These are phyloP conservation scores for Nemophila menziesii DNA, from an alignment of 257 asterid genomes.

Conservation along the genomic window DNA sequence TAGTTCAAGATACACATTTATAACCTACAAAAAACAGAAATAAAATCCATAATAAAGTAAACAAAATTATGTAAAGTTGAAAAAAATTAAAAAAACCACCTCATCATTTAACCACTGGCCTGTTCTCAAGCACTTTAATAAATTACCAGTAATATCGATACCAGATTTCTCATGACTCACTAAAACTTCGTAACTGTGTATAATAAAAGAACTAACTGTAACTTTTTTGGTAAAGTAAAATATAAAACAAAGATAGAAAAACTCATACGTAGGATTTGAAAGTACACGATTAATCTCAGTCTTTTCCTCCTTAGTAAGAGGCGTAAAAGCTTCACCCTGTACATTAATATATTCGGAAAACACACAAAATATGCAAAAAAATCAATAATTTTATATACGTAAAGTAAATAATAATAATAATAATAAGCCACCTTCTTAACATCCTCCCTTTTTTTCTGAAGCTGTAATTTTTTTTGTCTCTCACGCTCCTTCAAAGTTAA, in stretches of 20 bases:
- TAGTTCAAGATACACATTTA: slow-evolving; percentile 69
- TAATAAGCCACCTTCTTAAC: slow-evolving; percentile 44
- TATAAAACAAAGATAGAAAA: neutral
- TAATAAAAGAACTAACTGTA: slow-evolving; percentile 10
- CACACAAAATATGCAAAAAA: too few species aligned
- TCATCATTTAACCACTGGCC: slow-evolving; percentile 90
- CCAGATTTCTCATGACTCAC: slow-evolving; percentile 51
- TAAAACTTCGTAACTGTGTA: slow-evolving; percentile 46
- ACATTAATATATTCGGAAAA: slow-evolving; percentile 14
- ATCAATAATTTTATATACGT: neutral
- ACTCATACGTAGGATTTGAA: slow-evolving; percentile 37
- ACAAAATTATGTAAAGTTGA: neutral
- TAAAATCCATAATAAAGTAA: slow-evolving; percentile 7
- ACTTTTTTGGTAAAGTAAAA: slow-evolving; percentile 3
- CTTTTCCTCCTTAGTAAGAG: slow-evolving; percentile 54
- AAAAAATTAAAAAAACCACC: slow-evolving; percentile 38
- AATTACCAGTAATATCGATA: slow-evolving; percentile 69
- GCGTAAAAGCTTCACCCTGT: slow-evolving; percentile 50
- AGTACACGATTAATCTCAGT: slow-evolving; percentile 32
- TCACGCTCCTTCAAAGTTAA: slow-evolving; percentile 12
- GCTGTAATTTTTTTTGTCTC: slow-evolving; percentile 15
- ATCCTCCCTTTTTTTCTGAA: slow-evolving; percentile 28
- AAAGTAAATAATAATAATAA: slow-evolving; percentile 1
- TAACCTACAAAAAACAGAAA: slow-evolving; percentile 52
- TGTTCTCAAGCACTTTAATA: slow-evolving; percentile 60